Conservation (phyloP, 768 basidiomycete genomes). For the Podaxis sp. region DNA sequence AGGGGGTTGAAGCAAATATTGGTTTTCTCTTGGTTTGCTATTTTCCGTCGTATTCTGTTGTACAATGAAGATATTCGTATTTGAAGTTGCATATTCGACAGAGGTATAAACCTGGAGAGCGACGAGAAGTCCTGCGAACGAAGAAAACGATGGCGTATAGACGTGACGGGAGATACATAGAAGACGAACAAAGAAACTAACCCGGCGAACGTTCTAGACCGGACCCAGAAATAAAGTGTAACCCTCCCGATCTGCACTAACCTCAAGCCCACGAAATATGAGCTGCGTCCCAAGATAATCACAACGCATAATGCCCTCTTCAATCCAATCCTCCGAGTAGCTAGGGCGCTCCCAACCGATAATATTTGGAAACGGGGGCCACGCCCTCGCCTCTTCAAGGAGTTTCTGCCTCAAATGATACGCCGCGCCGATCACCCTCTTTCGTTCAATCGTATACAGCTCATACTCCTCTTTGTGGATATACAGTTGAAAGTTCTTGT, state of each 20-base stretch:
- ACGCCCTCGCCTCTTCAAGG: neutral
- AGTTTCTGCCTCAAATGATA: neutral
- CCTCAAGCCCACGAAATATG: slow-evolving; percentile 6
- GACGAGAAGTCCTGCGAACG: too few relatives aligned
- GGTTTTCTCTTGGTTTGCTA: neutral
- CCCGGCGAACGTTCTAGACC: neutral
- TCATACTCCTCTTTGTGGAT: neutral
- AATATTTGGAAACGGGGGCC: neutral
- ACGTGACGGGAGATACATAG: too few relatives aligned
- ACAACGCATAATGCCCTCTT: slow-evolving; percentile 8
- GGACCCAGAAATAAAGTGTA: slow-evolving; percentile 10
- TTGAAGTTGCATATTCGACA: neutral
- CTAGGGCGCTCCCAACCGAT: neutral
- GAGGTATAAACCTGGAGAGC: neutral
- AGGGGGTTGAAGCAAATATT: neutral
- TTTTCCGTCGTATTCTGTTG: neutral
- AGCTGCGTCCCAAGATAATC: slow-evolving; percentile 11
- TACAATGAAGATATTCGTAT: neutral
- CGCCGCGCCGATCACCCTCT: slow-evolving; percentile 2
- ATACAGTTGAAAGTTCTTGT: slow-evolving; percentile 7
- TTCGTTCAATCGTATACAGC: neutral
- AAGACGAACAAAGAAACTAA: neutral
- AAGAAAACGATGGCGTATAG: neutral
- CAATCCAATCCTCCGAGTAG: neutral
- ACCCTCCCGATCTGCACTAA: neutral